Conservation (phyloP, 208 protist genomes). For the Trypanosoma cruzi region DNA sequence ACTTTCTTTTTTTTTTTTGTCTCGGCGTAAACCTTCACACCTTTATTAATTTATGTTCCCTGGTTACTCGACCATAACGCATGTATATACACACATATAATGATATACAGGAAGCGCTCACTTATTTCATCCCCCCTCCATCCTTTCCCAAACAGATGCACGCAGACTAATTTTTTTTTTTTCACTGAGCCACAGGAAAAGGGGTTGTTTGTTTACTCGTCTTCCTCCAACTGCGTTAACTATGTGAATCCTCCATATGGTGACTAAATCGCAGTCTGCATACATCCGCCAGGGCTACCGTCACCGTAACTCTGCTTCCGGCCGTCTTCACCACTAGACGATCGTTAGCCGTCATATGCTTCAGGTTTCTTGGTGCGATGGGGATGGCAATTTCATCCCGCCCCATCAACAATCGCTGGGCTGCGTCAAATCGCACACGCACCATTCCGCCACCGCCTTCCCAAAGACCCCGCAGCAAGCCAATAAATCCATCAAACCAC, state of each 20-base stretch:
- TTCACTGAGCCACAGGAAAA: background rate
- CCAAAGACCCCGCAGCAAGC: conserved; percentile 44
- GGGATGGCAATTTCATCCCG: conserved; percentile 57
- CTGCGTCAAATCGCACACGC: conserved; percentile 39
- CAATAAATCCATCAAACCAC: conserved; percentile 61
- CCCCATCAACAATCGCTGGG: conserved; percentile 64
- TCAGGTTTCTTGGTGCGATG: conserved; percentile 31
- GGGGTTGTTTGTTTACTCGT: background rate
- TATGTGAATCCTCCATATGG: conserved; percentile 48
- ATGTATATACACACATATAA: background rate
- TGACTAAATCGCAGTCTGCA: conserved; percentile 60
- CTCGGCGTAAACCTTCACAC: too few species aligned
- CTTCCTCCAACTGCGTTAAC: background rate
- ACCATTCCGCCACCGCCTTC: conserved; percentile 17
- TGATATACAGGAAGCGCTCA: background rate
- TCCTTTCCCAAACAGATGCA: background rate
- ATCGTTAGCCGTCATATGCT: conserved; percentile 41
- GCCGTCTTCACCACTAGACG: conserved; percentile 65
- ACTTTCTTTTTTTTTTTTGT: too few species aligned
- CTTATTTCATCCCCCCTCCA: background rate
- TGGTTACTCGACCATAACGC: too few species aligned
- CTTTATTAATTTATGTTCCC: too few species aligned
- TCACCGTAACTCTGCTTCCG: conserved; percentile 36
- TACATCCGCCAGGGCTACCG: conserved; percentile 56
- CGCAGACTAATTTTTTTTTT: background rate